Conservation (phyloP, 371 early-diverging fungal species). For the Mucor sp. region DNA sequence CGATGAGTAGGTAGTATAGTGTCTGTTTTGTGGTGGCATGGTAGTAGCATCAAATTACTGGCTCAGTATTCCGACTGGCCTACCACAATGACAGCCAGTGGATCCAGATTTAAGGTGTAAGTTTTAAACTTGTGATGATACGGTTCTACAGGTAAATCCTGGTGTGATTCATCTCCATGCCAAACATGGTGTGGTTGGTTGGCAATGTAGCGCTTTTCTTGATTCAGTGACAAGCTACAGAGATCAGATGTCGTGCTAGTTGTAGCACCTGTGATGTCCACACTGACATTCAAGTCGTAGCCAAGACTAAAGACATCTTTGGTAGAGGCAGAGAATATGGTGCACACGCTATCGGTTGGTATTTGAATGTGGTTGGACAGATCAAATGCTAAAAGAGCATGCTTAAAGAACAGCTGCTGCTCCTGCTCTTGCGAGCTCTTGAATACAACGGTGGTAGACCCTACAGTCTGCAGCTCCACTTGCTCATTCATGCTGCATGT, state of each 20-base stretch:
- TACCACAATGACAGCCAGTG: slow-evolving; percentile 3
- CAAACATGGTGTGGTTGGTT: not conserved
- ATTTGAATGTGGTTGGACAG: not conserved
- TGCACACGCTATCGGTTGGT: not conserved
- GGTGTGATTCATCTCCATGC: not conserved
- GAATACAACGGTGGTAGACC: not conserved
- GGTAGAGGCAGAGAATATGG: slow-evolving; percentile 5
- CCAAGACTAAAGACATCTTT: slow-evolving; percentile 5
- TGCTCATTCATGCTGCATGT: slow-evolving; percentile 16
- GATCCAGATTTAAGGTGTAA: slow-evolving; percentile 6
- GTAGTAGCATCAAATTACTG: not conserved
- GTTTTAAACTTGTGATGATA: slow-evolving; percentile 3
- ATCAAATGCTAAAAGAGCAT: slow-evolving; percentile 12
- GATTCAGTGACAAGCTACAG: not conserved
- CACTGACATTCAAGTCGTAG: not conserved
- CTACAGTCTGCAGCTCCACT: not conserved
- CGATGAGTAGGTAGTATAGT: no score
- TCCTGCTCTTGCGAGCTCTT: not conserved
- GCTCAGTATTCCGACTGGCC: not conserved
- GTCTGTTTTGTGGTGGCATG: no score
- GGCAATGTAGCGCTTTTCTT: not conserved
- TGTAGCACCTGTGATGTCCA: slow-evolving; percentile 6
- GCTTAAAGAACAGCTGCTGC: not conserved
- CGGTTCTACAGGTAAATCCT: not conserved
- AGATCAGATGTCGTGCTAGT: not conserved